A percentile compares a stretch with the other conserved stretches of the same genome.
Evolutionary conservation across 2,329 filamentous ascomycete genomes (phyloP).

Genomic region (Phaeosphaeriaceae sp.): DNA sequence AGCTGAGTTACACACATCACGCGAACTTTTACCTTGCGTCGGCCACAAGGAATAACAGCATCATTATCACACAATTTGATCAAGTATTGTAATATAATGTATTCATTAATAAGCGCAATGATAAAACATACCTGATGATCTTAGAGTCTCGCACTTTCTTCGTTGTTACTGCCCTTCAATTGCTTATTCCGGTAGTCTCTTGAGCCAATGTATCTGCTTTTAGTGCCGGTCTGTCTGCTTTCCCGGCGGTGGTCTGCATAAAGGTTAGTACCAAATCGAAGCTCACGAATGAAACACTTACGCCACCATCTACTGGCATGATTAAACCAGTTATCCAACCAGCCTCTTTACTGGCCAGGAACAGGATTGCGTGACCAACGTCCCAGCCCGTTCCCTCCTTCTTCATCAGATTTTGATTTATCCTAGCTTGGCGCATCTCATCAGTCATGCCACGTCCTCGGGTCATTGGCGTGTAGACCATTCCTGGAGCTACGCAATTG

Average conservation of each 20-base stretch:
- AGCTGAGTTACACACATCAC: neutral
- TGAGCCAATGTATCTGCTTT: conserved; percentile 22
- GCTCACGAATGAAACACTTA: conserved; percentile 12
- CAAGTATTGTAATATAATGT: no score
- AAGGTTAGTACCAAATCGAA: neutral
- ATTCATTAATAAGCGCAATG: no score
- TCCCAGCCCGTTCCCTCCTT: conserved; percentile 24
- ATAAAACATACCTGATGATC: no score
- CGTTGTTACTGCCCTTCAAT: no score
- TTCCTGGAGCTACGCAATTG: conserved; percentile 75
- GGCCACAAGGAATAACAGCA: no score
- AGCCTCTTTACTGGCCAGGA: conserved; percentile 22
- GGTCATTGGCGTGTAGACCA: conserved; percentile 41
- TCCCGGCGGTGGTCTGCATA: conserved; percentile 29
- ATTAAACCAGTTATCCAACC: conserved; percentile 29
- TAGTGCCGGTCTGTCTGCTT: conserved; percentile 29
- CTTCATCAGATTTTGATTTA: conserved; percentile 34
- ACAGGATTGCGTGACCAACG: conserved; percentile 21
- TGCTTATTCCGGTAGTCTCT: conserved; percentile 14
- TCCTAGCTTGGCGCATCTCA: conserved; percentile 29
- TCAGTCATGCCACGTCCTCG: conserved; percentile 32
- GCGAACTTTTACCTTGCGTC: no score
- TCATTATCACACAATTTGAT: no score
- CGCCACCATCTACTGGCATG: conserved; percentile 28
- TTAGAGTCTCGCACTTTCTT: no score